Evolutionary conservation across 2,329 filamentous ascomycete species (phyloP).

Genomic region (Penicillium sp.): DNA sequence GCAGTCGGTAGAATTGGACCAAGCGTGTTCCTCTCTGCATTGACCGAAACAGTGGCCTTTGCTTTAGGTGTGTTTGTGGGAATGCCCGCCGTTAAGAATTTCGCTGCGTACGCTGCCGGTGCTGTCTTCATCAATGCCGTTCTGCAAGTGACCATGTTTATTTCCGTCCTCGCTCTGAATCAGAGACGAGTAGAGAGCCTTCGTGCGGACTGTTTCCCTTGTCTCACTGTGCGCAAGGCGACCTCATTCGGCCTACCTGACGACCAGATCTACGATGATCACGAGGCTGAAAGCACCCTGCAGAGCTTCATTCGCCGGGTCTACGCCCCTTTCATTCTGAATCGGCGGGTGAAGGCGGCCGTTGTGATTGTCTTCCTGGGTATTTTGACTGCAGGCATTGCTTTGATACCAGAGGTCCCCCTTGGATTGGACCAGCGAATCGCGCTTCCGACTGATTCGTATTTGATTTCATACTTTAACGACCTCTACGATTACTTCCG

Average conservation of each 20-base stretch:
- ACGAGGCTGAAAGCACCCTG: constrained; percentile 78
- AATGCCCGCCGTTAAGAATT: constrained; percentile 98
- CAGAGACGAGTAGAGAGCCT: constrained; percentile 87
- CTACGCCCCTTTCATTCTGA: constrained; percentile 82
- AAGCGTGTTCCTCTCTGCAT: constrained; percentile 92
- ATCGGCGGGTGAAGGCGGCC: constrained; percentile 75
- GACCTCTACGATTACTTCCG: constrained; percentile 93
- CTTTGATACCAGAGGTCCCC: constrained; percentile 80
- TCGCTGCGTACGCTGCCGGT: constrained; percentile 93
- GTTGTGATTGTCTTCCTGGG: constrained; percentile 84
- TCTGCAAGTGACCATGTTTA: constrained; percentile 96
- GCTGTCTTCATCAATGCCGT: constrained; percentile 96
- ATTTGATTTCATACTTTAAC: constrained; percentile 94
- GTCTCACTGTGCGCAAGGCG: constrained; percentile 77
- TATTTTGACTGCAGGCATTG: constrained; percentile 81
- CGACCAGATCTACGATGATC: constrained; percentile 69
- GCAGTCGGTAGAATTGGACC: constrained; percentile 96
- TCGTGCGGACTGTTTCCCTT: constrained; percentile 90
- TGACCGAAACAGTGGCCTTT: constrained; percentile 92
- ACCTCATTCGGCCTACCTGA: constrained; percentile 68
- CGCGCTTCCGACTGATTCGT: constrained; percentile 90
- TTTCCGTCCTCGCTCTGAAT: constrained; percentile 88
- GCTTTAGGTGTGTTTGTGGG: constrained; percentile 90
- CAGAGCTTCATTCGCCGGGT: constrained; percentile 88
- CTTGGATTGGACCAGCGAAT: constrained; percentile 93